A percentile compares a stretch with the other conserved stretches of the same genome.
These are phyloP conservation scores for Labyrinthula sp. DNA, from an alignment of 352 stramenopile species.

Conservation along the genomic window DNA sequence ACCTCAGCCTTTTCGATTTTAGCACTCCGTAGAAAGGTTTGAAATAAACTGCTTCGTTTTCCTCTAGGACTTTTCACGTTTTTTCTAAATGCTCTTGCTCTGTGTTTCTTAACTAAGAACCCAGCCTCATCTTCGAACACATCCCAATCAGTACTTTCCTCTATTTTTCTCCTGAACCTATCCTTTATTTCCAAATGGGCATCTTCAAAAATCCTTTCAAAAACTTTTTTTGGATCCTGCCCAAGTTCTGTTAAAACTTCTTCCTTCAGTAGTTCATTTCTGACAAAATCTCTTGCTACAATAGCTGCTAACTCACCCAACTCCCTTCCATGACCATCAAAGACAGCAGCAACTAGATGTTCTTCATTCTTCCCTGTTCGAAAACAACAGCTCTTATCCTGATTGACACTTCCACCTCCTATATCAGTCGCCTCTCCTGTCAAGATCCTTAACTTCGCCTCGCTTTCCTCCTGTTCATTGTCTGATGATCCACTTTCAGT, in stretches of 20 bases:
- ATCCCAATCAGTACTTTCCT: constrained; percentile 39
- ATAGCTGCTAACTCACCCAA: constrained; percentile 46
- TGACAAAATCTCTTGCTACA: constrained; percentile 44
- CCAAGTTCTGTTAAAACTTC: constrained; percentile 42
- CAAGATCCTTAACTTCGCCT: constrained; percentile 3
- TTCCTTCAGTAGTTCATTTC: constrained; percentile 40
- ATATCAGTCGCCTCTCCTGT: constrained; percentile 21
- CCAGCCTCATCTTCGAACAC: constrained; percentile 42
- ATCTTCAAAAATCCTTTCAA: constrained; percentile 40
- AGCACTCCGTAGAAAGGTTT: too few relatives aligned
- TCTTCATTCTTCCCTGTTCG: constrained; percentile 31
- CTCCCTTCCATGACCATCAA: constrained; percentile 58
- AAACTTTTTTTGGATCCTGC: constrained; percentile 38
- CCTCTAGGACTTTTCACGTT: too few relatives aligned
- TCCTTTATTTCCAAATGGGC: constrained; percentile 47
- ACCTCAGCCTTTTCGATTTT: too few relatives aligned
- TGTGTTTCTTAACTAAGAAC: constrained; percentile 44
- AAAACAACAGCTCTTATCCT: constrained; percentile 60
- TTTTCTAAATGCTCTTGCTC: too few relatives aligned
- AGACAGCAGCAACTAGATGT: constrained; percentile 45
- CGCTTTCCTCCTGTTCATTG: too few relatives aligned
- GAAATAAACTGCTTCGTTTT: too few relatives aligned
- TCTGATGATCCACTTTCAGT: too few relatives aligned
- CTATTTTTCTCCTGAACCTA: constrained; percentile 42
- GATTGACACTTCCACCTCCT: constrained; percentile 39